Conservation (phyloP, 2,329 filamentous ascomycete genomes). For the Dactylellina sp. region DNA sequence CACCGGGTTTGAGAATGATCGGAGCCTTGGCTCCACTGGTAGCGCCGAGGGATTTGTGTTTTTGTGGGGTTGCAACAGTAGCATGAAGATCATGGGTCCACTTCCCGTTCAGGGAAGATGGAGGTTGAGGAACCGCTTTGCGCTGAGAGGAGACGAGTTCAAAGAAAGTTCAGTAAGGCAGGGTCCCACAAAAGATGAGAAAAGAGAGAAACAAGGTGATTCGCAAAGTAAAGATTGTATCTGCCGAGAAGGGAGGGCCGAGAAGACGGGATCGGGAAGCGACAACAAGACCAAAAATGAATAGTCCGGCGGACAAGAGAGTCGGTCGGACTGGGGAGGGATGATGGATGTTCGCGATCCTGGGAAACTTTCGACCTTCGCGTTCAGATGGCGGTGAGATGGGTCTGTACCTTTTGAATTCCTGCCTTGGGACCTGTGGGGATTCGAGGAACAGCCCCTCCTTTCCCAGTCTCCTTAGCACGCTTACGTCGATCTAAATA, state of each 20-base stretch:
- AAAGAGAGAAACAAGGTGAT: conserved; percentile 18
- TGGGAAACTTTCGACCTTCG: conserved; percentile 27
- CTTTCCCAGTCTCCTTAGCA: conserved; percentile 32
- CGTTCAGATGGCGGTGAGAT: conserved; percentile 30
- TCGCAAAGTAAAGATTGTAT: conserved; percentile 19
- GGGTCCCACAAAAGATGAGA: conserved; percentile 24
- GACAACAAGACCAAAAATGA: conserved; percentile 1
- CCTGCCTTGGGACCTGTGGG: conserved; percentile 42
- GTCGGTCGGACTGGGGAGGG: conserved; percentile 12
- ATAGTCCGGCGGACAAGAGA: conserved; percentile 24
- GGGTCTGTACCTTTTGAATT: conserved; percentile 49
- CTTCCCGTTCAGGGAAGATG: conserved; percentile 70
- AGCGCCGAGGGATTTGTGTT: conserved; percentile 59
- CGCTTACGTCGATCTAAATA: conserved; percentile 40
- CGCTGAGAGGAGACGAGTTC: conserved; percentile 24
- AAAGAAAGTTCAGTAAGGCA: conserved; percentile 49
- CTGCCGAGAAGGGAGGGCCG: conserved; percentile 24
- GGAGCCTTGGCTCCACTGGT: conserved; percentile 64
- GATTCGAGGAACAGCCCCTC: conserved; percentile 20
- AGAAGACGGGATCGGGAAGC: conserved; percentile 10
- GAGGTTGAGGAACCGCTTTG: conserved; percentile 32
- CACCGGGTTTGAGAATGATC: conserved; percentile 62
- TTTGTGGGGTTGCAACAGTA: conserved; percentile 14
- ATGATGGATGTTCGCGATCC: conserved; percentile 22
- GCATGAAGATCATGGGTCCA: conserved; percentile 78